Percentiles rank a stretch among this genome's conserved stretches.
Evolutionary conservation across 352 stramenopile genomes (phyloP).

Genomic region (Pythium phragmitis): DNA sequence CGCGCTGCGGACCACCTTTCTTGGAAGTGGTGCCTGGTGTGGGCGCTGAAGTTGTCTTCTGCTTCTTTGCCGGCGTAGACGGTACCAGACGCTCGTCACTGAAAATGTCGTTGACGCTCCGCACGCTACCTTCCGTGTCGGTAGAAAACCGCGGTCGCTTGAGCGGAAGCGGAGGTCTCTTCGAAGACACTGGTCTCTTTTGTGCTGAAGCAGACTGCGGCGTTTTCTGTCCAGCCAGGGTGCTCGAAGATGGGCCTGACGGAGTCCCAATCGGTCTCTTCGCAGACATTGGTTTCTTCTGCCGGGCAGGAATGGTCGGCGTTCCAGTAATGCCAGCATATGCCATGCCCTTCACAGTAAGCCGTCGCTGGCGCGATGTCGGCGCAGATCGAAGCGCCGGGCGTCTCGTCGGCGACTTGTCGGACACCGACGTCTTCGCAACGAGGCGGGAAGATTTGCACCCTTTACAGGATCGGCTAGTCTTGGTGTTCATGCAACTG

Average conservation of each 20-base stretch:
- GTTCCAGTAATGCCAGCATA: background rate
- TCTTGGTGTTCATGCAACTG: constrained; percentile 48
- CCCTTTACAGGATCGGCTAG: constrained; percentile 45
- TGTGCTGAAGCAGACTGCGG: background rate
- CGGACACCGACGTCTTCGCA: constrained; percentile 21
- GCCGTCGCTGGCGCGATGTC: constrained; percentile 5
- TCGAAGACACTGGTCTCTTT: background rate
- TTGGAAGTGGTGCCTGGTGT: constrained; percentile 7
- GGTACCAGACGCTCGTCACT: constrained; percentile 11
- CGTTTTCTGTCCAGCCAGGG: background rate
- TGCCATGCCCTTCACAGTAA: background rate
- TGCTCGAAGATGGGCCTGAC: background rate
- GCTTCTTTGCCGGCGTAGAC: constrained; percentile 17
- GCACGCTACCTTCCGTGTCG: constrained; percentile 14
- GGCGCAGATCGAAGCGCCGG: background rate
- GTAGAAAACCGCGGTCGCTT: constrained; percentile 19
- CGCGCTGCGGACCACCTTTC: constrained; percentile 28
- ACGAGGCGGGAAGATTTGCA: constrained; percentile 33
- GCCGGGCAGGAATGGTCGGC: background rate
- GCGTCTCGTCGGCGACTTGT: constrained; percentile 12
- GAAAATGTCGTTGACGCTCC: constrained; percentile 15
- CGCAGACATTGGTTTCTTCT: no score
- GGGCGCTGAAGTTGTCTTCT: constrained; percentile 9
- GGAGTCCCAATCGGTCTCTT: background rate
- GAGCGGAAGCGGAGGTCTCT: constrained; percentile 5